phyloP scores from a whole-genome alignment of 805 yeast species.

The Torulaspora microellipsoides region DNA sequence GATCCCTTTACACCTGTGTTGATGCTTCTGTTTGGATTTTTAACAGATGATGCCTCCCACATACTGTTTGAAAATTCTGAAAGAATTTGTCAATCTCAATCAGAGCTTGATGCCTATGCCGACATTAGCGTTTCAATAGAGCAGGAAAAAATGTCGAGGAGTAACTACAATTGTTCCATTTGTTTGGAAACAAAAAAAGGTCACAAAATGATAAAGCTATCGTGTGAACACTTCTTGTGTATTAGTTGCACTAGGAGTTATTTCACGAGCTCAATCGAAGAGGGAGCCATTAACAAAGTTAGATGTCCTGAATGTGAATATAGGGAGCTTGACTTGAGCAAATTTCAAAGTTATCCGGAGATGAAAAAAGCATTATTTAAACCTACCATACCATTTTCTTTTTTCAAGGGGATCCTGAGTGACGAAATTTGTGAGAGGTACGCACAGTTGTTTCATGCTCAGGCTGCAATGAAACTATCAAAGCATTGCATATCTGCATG shows the following conservation, averaged over 20 bases:
- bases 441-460: conserved; percentile 35
- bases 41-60: conserved; percentile 27
- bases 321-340: conserved; percentile 17
- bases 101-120: conserved; percentile 17
- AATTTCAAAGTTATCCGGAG: conserved; percentile 24
- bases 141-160: conserved; percentile 29
- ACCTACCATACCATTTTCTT: conserved; percentile 37
- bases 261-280: conserved; percentile 38
- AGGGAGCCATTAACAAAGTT: conserved; percentile 47
- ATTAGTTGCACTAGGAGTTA: conserved; percentile 42
- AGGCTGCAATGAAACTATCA: conserved; percentile 42
- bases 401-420: conserved; percentile 34
- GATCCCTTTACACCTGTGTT: conserved; percentile 34
- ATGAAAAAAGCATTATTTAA: conserved; percentile 40
- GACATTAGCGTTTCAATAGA: conserved; percentile 26
- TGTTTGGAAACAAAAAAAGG: conserved; percentile 52
- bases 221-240: conserved; percentile 51
- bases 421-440: conserved; percentile 37
- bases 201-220: conserved; percentile 30
- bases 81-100: conserved; percentile 9
- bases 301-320: conserved; percentile 53
- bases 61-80: conserved; percentile 13
- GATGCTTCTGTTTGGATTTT: conserved; percentile 41
- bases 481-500: conserved; percentile 46
- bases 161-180: conserved; percentile 50